A percentile compares a stretch with the other conserved stretches of the same genome.
phyloP scores from a whole-genome alignment of 129 eudicot genomes.

The sunflower (Helianthus annuus) region HanXRQr2.0-SUNRISE NC_035436.2:207284975-207285474 shows the following conservation, averaged over 20 bases:
- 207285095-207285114: not conserved
- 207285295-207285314: not conserved
- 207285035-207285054: not conserved
- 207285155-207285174: not conserved
- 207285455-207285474: too few relatives aligned
- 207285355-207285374: too few relatives aligned
- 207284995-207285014: not conserved
- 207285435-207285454: too few relatives aligned
- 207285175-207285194: slow-evolving; percentile 3
- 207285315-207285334: slow-evolving; percentile 1
- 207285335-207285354: not conserved
- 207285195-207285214: not conserved
- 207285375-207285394: too few relatives aligned
- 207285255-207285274: not conserved
- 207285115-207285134: not conserved
- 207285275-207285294: not conserved
- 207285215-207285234: not conserved
- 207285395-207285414: too few relatives aligned
- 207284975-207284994: not conserved
- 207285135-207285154: not conserved
- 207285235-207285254: not conserved
- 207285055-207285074: too few relatives aligned
- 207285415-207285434: too few relatives aligned
- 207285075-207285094: not conserved
- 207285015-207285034: not conserved